Percentiles rank a stretch among this genome's conserved stretches.
Evolutionary conservation across 139 green algal species (phyloP).

Genomic region (Chlamydomonas sp.): DNA sequence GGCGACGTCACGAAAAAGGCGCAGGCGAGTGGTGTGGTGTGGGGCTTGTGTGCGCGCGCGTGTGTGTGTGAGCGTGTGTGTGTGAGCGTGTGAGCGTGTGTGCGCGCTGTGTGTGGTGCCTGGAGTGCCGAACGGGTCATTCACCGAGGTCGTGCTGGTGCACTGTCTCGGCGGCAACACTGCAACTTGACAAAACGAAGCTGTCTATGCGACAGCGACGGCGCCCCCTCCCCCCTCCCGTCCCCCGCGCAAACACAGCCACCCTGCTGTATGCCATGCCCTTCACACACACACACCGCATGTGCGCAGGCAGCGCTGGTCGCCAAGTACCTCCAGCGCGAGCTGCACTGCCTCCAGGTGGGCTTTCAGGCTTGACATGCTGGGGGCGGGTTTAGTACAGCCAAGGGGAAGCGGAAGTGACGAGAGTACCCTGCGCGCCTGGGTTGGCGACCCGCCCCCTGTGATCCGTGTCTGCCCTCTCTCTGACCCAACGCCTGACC

Average conservation of each 20-base stretch:
- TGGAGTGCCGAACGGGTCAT: too few species aligned
- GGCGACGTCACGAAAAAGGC: conserved; percentile 15
- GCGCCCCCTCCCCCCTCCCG: too few species aligned
- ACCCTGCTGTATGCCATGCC: neutral
- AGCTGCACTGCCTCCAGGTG: conserved; percentile 36
- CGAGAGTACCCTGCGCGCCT: neutral
- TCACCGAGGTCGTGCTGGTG: too few species aligned
- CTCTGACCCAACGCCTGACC: neutral
- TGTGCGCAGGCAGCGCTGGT: conserved; percentile 27
- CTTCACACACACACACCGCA: neutral
- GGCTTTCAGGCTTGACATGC: neutral
- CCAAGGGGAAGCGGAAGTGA: neutral
- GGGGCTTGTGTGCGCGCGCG: too few species aligned
- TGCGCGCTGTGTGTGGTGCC: too few species aligned
- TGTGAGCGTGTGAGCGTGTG: too few species aligned
- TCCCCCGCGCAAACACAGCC: too few species aligned
- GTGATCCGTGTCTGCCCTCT: neutral
- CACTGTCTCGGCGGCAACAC: too few species aligned
- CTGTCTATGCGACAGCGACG: too few species aligned
- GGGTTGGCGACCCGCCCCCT: neutral
- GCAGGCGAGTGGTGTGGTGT: too few species aligned
- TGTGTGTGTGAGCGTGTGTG: too few species aligned
- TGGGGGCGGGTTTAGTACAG: neutral
- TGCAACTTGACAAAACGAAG: too few species aligned
- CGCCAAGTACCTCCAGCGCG: conserved; percentile 31